These are phyloP conservation scores for Coemansia sp. DNA, from an alignment of 192 early-diverging fungal species.

Conservation along the genomic window DNA sequence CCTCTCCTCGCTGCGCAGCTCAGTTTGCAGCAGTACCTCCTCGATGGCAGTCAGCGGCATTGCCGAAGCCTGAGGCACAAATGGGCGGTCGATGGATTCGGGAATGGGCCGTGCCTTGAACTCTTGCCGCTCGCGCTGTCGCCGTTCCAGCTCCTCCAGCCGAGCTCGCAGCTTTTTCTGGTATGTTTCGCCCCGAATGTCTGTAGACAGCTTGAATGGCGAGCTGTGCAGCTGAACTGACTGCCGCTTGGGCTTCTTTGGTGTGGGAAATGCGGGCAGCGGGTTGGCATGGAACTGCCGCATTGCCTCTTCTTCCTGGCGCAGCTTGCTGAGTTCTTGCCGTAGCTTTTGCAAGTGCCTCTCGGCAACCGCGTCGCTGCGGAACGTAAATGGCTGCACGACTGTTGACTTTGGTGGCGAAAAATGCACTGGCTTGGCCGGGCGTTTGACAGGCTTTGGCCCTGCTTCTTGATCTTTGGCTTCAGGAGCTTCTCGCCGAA, in stretches of 20 bases:
- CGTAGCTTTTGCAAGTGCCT: constrained; percentile 57
- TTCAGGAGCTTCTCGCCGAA: constrained; percentile 18
- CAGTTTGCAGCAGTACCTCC: constrained; percentile 54
- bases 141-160: constrained; percentile 48
- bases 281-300: constrained; percentile 58
- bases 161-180: constrained; percentile 43
- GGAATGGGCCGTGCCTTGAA: constrained; percentile 64
- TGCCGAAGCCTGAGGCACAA: constrained; percentile 58
- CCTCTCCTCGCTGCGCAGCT: constrained; percentile 65
- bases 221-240: constrained; percentile 52
- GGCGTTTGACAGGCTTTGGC: constrained; percentile 3
- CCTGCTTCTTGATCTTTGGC: neutral
- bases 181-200: constrained; percentile 53
- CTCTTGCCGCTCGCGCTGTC: constrained; percentile 30
- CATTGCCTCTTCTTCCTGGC: constrained; percentile 43
- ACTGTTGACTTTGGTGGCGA: constrained; percentile 41
- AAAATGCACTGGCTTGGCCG: neutral
- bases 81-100: constrained; percentile 53
- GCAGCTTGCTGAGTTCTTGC: constrained; percentile 50
- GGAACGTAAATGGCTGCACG: constrained; percentile 56
- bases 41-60: constrained; percentile 47
- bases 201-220: constrained; percentile 62
- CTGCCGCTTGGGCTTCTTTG: constrained; percentile 39
- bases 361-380: constrained; percentile 60
- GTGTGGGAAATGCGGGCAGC: constrained; percentile 55